Evolutionary conservation across 768 basidiomycete species (phyloP), one percentile per base, ranked within the genome.

Genomic region (Cystobasidium tubakii): DNA sequence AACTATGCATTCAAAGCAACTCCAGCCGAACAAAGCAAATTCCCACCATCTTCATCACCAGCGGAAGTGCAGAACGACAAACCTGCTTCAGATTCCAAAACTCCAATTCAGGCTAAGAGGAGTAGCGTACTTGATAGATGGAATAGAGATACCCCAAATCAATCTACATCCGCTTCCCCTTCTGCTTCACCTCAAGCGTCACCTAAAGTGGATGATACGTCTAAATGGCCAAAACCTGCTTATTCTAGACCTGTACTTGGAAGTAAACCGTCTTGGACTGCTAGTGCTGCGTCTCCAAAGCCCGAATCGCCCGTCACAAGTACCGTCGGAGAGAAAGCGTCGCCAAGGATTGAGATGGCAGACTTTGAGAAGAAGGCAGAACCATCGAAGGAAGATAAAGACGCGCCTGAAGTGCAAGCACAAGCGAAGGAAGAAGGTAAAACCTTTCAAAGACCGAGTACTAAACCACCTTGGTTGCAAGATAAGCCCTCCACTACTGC

Each of bases 101-200:
- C 63, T 4, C 27, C 63, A 1, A 27, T 39, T 36, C 36, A 39
- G 25, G 13, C 29, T n/a, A 65, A 65, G 63, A 27, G 63, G 23
- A 65, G 63, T 27, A 65, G 63, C 34, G 63, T 65, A 13, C 63
- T 65, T 25, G 63, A 65, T 46, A 27, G 63, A 27, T 65, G 63
- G 63, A 43, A 43, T 27, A 39, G 34, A 39, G 63, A 65, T 36
- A 65, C 21, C 21, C 63, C 63, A 13, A 29, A 65, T 46, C 36
- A 63, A n/a, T 4, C 6, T 31, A 62, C 29, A 7, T 15, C 44
- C 10, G 6, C 44, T 69, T 29, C 66, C 1, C 27, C 53, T n/a
- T 57, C 53, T 29, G 53, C 27, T 55, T 71, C 69, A n/a, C 53
- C 55, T 29, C 33, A 53, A 34, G 29, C 69, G 9, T 71, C 69